Base-by-base conservation (phyloP, 83 land plant species). In the Diphasiastrum complanatum region DNA sequence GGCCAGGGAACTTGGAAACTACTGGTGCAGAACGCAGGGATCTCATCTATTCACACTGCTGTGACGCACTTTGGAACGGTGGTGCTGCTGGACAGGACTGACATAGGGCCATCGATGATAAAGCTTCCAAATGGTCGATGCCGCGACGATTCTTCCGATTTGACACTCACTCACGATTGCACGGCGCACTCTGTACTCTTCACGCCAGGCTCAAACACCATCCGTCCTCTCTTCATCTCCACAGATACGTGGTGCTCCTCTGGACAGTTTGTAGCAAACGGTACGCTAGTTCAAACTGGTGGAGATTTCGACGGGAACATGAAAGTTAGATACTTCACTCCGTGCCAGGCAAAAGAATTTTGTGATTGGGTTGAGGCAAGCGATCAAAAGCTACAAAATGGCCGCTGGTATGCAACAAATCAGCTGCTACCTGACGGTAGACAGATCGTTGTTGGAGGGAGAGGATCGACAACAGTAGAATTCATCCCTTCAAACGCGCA, bases 211-310 rank as follows among this genome's bases (percentile, higher is more conserved):
- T 53, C 67, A 60, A 63, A 63, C 61, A 26, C n/a, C 60, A 29
- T 70, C 4, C 32, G 73, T 55, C 67, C 73, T 6, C 67, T 70
- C 2, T 51, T 62, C 46, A 61, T 70, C 41, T 52, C 26, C 73
- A 63, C 73, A 28, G 73, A 70, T 38, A 70, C 73, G 2, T 70
- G 73, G 73, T 70, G 73, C 68, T 52, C 60, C 2, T 70, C 73
- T 0, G 73, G 68, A 14, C 73, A 70, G 24, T 61, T 70, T 37
- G 45, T 33, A 2, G 47, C 61, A 25, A 49, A 41, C 26, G 73
- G 73, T 1, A 51, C 47, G 22, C 67, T 70, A 23, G 46, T 70
- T 6, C 73, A 70, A 14, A 70, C 73, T 28, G 73, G 73, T 26
- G 73, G 73, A 20, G 66, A 70, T 19, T 43, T 45, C 37, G 73